Conservation (phyloP, 2,329 filamentous ascomycete genomes). For the Phialophora chinensis region DNA sequence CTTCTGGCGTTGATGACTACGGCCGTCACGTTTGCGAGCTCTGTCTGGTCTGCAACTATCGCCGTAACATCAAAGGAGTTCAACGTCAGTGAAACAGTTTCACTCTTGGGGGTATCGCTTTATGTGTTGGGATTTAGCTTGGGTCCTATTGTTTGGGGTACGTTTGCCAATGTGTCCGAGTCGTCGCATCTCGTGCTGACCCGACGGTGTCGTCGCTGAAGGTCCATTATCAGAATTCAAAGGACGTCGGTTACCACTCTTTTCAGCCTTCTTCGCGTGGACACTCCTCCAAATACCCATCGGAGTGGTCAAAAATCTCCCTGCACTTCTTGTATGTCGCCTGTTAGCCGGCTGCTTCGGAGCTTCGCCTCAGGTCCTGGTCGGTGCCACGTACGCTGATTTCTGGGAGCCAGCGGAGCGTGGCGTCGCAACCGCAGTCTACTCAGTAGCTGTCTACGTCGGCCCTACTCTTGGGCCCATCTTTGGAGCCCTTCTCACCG, state of each 20-base stretch:
- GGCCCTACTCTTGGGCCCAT: conserved; percentile 58
- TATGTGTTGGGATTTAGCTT: conserved; percentile 62
- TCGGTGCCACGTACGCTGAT: conserved; percentile 71
- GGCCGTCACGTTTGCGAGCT: conserved; percentile 54
- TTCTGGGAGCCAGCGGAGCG: conserved; percentile 65
- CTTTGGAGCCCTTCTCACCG: conserved; percentile 55
- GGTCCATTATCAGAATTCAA: conserved; percentile 44
- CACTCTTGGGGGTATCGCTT: conserved; percentile 64
- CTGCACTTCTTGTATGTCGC: conserved; percentile 68
- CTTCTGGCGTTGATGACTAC: conserved; percentile 47
- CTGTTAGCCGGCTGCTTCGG: conserved; percentile 58
- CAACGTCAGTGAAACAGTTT: conserved; percentile 41
- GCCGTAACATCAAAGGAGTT: conserved; percentile 36
- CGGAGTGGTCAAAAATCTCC: conserved; percentile 68
- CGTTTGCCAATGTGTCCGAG: conserved; percentile 4
- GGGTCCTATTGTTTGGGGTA: conserved; percentile 55
- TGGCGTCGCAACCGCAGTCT: conserved; percentile 70
- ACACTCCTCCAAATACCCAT: conserved; percentile 69
- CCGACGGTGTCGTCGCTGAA: conserved; percentile 6
- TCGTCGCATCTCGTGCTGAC: conserved; percentile 4
- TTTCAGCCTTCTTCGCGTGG: conserved; percentile 67
- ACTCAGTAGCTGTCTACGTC: conserved; percentile 54
- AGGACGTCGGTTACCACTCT: conserved; percentile 54
- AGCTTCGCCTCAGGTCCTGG: conserved; percentile 68
- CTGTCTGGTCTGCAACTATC: conserved; percentile 27